Conservation (phyloP, 495 filamentous ascomycete genomes). For the Cenococcum geophilum region DNA sequence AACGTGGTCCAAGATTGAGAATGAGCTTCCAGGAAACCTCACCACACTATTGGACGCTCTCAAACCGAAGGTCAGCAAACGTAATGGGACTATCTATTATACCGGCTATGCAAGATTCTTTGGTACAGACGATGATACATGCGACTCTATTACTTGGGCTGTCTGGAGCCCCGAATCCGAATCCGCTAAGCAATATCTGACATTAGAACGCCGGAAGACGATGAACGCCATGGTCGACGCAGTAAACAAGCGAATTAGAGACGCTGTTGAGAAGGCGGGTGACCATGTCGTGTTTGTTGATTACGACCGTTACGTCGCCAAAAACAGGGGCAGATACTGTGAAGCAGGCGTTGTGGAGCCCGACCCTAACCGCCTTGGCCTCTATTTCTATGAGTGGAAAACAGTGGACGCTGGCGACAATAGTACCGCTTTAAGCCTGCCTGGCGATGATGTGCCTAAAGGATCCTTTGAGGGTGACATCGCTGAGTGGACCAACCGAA, state of each 20-base stretch:
- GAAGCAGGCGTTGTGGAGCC: conserved; percentile 22
- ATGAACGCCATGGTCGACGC: conserved; percentile 15
- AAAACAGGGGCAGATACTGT: conserved; percentile 19
- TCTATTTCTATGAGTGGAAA: conserved; percentile 26
- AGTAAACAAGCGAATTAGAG: conserved; percentile 14
- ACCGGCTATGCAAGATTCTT: conserved; percentile 28
- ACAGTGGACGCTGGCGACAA: conserved; percentile 21
- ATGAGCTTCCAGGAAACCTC: conserved; percentile 17
- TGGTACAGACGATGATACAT: conserved; percentile 19
- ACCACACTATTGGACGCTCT: conserved; percentile 6
- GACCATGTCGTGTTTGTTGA: conserved; percentile 19
- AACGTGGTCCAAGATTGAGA: conserved; percentile 2
- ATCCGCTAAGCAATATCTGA: conserved; percentile 15
- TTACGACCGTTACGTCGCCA: conserved; percentile 13
- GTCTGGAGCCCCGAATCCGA: conserved; percentile 14
- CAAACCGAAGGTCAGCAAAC: conserved; percentile 11
- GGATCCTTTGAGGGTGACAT: conserved; percentile 21
- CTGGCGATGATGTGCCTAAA: conserved; percentile 18
- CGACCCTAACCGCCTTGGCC: conserved; percentile 14
- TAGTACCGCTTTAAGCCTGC: conserved; percentile 3
- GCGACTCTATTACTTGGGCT: conserved; percentile 24
- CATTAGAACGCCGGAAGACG: conserved; percentile 2
- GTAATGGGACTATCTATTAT: conserved; percentile 14
- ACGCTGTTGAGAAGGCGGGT: conserved; percentile 8
- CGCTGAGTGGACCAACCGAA: conserved; percentile 16